Percentiles rank a stretch among this genome's conserved stretches.
Conservation (phyloP, 371 early-diverging fungal genomes). For the Paraphysoderma sedebokerense region DNA sequence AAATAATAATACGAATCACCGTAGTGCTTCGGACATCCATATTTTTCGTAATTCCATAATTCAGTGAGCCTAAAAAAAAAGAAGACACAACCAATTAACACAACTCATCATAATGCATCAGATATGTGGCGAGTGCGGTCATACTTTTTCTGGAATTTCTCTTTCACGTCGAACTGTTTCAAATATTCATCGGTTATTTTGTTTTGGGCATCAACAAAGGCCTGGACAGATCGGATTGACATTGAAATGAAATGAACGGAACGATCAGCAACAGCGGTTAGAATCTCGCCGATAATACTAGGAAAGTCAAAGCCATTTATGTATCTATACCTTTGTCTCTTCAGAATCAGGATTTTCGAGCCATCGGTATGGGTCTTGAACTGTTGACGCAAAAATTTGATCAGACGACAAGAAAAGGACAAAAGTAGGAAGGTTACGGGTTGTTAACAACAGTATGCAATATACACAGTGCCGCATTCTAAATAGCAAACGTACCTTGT, state of each 20-base stretch:
- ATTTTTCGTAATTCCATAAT: conserved; percentile 20
- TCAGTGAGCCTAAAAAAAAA: conserved; percentile 11
- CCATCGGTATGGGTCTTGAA: conserved; percentile 36
- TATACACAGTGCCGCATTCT: conserved; percentile 3
- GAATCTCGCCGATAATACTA: conserved; percentile 1
- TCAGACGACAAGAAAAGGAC: not conserved
- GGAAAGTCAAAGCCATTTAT: not conserved
- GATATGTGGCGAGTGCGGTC: conserved; percentile 2
- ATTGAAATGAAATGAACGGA: no score
- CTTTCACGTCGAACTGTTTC: conserved; percentile 13
- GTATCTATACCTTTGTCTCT: conserved; percentile 19
- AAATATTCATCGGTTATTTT: conserved; percentile 9
- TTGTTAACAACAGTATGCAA: conserved; percentile 1
- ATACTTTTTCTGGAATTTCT: conserved; percentile 17
- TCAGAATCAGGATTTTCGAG: conserved; percentile 28
- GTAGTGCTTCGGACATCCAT: conserved; percentile 27
- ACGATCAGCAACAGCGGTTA: not conserved
- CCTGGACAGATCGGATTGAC: no score
- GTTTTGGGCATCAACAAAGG: conserved; percentile 19
- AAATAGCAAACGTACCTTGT: not conserved
- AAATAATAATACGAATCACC: conserved; percentile 43
- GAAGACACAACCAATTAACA: not conserved
- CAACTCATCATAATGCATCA: not conserved
- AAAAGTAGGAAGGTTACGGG: conserved; percentile 16
- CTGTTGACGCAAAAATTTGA: not conserved